phyloP scores from a whole-genome alignment of 129 eudicot species.

The Cynara cardunculus region DNA sequence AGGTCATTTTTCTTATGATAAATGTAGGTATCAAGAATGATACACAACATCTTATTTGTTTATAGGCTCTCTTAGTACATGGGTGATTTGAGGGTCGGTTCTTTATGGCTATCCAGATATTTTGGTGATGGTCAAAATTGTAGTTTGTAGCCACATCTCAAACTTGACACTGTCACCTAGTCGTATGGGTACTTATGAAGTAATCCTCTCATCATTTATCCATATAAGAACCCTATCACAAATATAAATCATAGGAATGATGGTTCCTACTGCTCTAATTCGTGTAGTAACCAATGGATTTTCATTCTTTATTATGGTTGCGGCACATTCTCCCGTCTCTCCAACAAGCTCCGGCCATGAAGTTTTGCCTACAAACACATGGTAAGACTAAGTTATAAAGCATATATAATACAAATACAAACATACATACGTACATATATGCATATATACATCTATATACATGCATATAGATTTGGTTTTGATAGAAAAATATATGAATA shows the following conservation, averaged over 20 bases:
- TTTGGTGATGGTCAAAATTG: too few species aligned
- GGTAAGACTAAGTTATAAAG: too few species aligned
- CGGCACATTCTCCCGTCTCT: constrained; percentile 2
- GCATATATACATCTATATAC: too few species aligned
- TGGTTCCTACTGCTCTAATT: constrained; percentile 18
- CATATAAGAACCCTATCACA: constrained; percentile 32
- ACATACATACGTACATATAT: too few species aligned
- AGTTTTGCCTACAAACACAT: constrained; percentile 14
- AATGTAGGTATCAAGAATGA: too few species aligned
- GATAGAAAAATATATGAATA: not conserved
- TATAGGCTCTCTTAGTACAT: too few species aligned
- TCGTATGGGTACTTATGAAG: not conserved
- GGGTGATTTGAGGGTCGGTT: too few species aligned
- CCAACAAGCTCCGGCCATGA: constrained; percentile 28
- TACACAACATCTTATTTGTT: too few species aligned
- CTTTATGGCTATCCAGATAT: too few species aligned
- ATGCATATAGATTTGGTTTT: not conserved
- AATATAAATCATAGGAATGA: constrained; percentile 6
- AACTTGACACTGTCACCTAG: not conserved
- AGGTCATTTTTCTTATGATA: too few species aligned
- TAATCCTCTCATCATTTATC: constrained; percentile 9
- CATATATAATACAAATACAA: not conserved
- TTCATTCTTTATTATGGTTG: constrained; percentile 13
- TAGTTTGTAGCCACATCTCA: not conserved
- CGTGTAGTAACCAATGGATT: constrained; percentile 11